phyloP scores from a whole-genome alignment of 441 rosid species.

The Gossypium aridum region DNA sequence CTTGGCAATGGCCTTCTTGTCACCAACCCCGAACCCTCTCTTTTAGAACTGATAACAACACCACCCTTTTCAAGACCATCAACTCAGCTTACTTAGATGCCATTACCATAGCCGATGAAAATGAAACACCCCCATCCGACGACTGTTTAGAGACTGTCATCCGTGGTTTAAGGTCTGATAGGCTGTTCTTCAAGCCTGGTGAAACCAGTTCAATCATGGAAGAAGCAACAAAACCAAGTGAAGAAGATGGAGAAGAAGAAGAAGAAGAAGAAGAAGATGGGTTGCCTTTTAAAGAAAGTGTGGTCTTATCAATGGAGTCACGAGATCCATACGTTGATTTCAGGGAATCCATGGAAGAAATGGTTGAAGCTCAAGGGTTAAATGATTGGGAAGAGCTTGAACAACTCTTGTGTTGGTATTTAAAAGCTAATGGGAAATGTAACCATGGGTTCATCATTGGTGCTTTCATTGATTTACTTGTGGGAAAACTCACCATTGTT shows the following conservation, averaged over 20 bases:
- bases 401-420: conserved; percentile 52
- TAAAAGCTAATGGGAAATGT: conserved; percentile 48
- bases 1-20: conserved; percentile 86
- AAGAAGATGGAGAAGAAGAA: neutral
- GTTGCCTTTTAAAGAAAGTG: conserved; percentile 34
- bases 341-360: conserved; percentile 78
- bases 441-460: conserved; percentile 61
- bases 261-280: neutral
- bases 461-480: conserved; percentile 72
- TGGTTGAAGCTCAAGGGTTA: conserved; percentile 64
- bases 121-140: neutral
- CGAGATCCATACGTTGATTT: conserved; percentile 53
- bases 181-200: conserved; percentile 65
- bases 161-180: conserved; percentile 41
- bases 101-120: conserved; percentile 10
- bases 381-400: conserved; percentile 56
- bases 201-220: conserved; percentile 62
- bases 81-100: conserved; percentile 29
- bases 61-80: conserved; percentile 35
- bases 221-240: conserved; percentile 22
- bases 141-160: conserved; percentile 46
- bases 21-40: conserved; percentile 70
- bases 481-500: conserved; percentile 21
- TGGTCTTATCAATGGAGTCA: conserved; percentile 56
- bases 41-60: conserved; percentile 24